Evolutionary conservation across 805 yeast genomes (phyloP).

Genomic region (Scheffersomyces stipitis): DNA sequence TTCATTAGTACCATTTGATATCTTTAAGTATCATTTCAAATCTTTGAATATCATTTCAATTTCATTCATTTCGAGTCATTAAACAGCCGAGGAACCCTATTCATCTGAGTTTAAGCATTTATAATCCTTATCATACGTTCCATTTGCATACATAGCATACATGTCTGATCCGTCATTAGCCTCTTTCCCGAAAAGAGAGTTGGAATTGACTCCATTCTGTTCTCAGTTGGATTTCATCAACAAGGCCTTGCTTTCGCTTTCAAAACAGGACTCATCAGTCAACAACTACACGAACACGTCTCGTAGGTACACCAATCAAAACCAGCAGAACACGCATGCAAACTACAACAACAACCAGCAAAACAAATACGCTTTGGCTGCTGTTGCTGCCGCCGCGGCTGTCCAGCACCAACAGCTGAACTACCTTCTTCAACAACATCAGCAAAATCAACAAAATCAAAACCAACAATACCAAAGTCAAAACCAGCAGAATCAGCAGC

Average conservation of each 20-base stretch:
- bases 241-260: constrained; percentile 6
- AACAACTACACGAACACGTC: constrained; percentile 6
- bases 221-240: constrained; percentile 28
- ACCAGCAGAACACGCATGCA: constrained; percentile 8
- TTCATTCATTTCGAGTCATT: no score
- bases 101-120: no score
- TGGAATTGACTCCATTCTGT: constrained; percentile 27
- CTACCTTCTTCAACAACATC: constrained; percentile 17
- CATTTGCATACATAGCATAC: no score
- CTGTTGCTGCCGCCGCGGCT: constrained; percentile 34
- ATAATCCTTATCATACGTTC: no score
- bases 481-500: background rate
- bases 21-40: no score
- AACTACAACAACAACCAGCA: constrained; percentile 14
- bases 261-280: constrained; percentile 7
- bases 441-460: constrained; percentile 7
- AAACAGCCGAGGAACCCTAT: no score
- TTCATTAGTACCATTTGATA: no score
- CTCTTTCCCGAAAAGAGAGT: constrained; percentile 22
- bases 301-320: constrained; percentile 5
- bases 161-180: no score
- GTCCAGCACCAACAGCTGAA: constrained; percentile 27
- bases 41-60: no score
- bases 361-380: constrained; percentile 25
- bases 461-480: constrained; percentile 4